Evolutionary conservation across 2,329 filamentous ascomycete species (phyloP).

Genomic region (Stagonosporopsis cucurbitacearum): DNA sequence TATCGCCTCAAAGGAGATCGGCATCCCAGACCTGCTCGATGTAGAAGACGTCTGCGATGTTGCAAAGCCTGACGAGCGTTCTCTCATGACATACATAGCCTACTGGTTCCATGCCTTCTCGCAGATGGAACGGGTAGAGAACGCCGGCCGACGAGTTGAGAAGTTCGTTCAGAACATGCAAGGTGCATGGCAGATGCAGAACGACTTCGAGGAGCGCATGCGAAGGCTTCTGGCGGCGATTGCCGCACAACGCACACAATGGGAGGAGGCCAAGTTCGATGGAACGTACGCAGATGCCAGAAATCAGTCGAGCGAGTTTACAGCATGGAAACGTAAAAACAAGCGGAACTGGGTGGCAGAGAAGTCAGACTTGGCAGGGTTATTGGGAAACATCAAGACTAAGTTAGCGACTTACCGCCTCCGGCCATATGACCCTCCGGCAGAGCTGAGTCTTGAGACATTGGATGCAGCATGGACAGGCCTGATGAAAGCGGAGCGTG

Average conservation of each 20-base stretch:
- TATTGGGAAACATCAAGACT: slow-evolving; percentile 98
- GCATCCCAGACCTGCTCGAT: slow-evolving; percentile 92
- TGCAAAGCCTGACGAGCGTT: slow-evolving; percentile 91
- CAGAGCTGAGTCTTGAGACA: slow-evolving; percentile 79
- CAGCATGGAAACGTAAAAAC: slow-evolving; percentile 85
- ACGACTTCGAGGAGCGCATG: slow-evolving; percentile 92
- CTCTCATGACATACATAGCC: slow-evolving; percentile 98
- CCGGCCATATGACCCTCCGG: slow-evolving; percentile 87
- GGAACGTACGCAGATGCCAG: slow-evolving; percentile 95
- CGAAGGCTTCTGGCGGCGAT: slow-evolving; percentile 79
- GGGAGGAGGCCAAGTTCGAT: slow-evolving; percentile 82
- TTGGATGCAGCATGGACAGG: slow-evolving; percentile 83
- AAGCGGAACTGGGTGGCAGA: slow-evolving; percentile 98
- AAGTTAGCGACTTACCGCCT: slow-evolving; percentile 95
- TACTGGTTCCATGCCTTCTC: slow-evolving; percentile 99
- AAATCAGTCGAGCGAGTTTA: slow-evolving; percentile 80
- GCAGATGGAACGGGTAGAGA: slow-evolving; percentile 98
- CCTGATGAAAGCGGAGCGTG: slow-evolving; percentile 83
- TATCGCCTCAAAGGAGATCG: slow-evolving; percentile 93
- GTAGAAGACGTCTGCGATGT: slow-evolving; percentile 99
- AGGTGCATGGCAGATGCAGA: slow-evolving; percentile 99
- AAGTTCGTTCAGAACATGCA: slow-evolving; percentile 99
- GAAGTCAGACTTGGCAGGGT: slow-evolving; percentile 91
- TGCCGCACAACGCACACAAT: slow-evolving; percentile 72
- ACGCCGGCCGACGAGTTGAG: slow-evolving; percentile 92